Evolutionary conservation across 139 green algal species (phyloP).

Genomic region (Chlorella sp.): DNA sequence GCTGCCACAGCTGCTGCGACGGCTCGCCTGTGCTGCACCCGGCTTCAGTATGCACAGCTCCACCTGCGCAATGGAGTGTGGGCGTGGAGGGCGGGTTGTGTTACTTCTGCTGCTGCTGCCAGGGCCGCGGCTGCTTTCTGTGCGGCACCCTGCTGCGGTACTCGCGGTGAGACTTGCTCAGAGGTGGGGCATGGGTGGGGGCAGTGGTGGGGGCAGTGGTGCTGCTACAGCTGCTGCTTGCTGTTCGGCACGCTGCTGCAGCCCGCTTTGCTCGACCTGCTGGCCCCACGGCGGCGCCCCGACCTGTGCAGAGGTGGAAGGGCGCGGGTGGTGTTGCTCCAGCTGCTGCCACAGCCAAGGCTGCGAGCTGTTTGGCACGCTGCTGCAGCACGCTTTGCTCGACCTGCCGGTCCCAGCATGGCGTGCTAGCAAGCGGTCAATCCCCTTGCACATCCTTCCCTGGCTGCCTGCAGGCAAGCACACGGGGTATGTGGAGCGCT

Average conservation of each 20-base stretch:
- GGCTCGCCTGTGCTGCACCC: neutral
- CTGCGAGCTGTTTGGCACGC: neutral
- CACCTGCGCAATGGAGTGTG: too few relatives aligned
- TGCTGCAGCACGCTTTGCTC: too few relatives aligned
- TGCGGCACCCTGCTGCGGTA: neutral
- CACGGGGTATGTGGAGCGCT: slow-evolving; percentile 5
- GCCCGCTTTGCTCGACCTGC: too few relatives aligned
- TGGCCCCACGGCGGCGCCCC: too few relatives aligned
- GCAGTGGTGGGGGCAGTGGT: neutral
- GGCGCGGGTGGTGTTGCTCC: neutral
- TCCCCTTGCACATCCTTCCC: neutral
- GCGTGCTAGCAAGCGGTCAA: too few relatives aligned
- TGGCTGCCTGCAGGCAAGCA: slow-evolving; percentile 1
- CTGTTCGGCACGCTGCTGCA: neutral
- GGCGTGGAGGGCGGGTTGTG: neutral
- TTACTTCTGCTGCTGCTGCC: neutral
- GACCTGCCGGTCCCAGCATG: too few relatives aligned
- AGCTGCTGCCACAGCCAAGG: too few relatives aligned
- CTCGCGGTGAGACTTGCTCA: slow-evolving; percentile 30
- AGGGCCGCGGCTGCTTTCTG: neutral
- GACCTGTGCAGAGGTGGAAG: neutral
- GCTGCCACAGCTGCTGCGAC: too few relatives aligned
- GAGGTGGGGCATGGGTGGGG: neutral
- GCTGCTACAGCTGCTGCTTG: neutral
- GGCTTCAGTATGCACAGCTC: neutral